phyloP scores from a whole-genome alignment of 495 filamentous ascomycete species.

The Neurospora sp. region DNA sequence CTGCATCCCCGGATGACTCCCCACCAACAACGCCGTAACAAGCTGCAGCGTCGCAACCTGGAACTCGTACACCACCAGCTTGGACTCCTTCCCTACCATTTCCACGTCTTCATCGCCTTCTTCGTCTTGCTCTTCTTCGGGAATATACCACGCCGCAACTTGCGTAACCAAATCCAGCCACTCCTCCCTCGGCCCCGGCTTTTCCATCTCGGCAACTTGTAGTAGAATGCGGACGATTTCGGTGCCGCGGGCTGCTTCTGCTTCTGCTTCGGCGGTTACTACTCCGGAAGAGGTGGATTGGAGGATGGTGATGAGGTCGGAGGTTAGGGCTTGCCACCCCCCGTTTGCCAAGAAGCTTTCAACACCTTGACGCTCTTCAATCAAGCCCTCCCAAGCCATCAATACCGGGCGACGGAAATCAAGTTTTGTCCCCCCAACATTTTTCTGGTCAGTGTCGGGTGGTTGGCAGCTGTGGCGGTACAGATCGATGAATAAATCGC shows the following conservation, averaged over 20 bases:
- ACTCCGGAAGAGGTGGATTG: slow-evolving; percentile 5
- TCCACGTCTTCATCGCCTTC: not conserved
- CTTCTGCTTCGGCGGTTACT: slow-evolving; percentile 1
- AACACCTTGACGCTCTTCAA: slow-evolving; percentile 32
- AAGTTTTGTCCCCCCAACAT: slow-evolving; percentile 4
- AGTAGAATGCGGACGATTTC: slow-evolving; percentile 45
- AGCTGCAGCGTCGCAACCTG: slow-evolving; percentile 42
- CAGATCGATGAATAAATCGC: slow-evolving; percentile 48
- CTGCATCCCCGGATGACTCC: slow-evolving; percentile 32
- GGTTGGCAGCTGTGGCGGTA: slow-evolving; percentile 27
- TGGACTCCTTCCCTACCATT: not conserved
- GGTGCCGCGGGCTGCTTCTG: slow-evolving; percentile 33
- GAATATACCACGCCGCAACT: slow-evolving; percentile 26
- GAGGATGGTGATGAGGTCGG: slow-evolving; percentile 35
- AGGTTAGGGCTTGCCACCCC: slow-evolving; percentile 40
- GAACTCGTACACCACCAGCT: slow-evolving; percentile 29
- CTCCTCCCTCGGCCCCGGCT: slow-evolving; percentile 28
- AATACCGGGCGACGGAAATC: slow-evolving; percentile 45
- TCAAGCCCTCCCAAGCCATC: slow-evolving; percentile 42
- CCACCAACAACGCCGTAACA: slow-evolving; percentile 34
- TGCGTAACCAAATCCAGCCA: slow-evolving; percentile 38
- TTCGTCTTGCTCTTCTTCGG: not conserved
- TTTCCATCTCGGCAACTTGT: slow-evolving; percentile 33
- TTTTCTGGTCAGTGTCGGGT: too few species aligned
- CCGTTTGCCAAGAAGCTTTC: slow-evolving; percentile 32